Evolutionary conservation across 352 stramenopile genomes (phyloP).

Genomic region (Globisporangium recalcitrans): DNA sequence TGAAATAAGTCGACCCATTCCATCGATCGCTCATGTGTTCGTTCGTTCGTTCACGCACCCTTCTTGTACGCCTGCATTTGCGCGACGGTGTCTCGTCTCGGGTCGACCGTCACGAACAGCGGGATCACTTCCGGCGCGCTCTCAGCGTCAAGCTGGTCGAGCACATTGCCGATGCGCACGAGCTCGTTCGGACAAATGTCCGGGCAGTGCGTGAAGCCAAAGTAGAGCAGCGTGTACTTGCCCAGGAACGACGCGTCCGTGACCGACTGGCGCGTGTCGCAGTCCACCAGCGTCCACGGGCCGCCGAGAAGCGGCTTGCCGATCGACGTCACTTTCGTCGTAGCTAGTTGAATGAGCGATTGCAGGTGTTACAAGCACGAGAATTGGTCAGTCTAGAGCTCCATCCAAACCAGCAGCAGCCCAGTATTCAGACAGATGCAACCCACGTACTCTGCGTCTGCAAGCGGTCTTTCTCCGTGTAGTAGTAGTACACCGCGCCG

Average conservation of each 20-base stretch:
- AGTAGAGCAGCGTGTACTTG: conserved; percentile 98
- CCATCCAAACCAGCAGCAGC: neutral
- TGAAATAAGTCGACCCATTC: neutral
- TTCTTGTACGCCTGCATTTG: conserved; percentile 96
- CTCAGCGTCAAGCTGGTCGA: conserved; percentile 86
- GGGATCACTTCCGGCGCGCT: conserved; percentile 70
- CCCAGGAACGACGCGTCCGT: conserved; percentile 90
- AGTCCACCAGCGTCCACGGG: conserved; percentile 92
- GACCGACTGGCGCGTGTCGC: conserved; percentile 72
- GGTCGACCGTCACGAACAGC: conserved; percentile 98
- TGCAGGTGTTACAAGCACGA: neutral
- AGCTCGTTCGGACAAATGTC: conserved; percentile 99
- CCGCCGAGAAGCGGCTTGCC: conserved; percentile 91
- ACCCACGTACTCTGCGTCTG: conserved; percentile 69
- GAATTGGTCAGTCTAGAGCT: conserved; percentile 1
- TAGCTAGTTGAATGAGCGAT: conserved; percentile 31
- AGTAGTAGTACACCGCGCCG: conserved; percentile 86
- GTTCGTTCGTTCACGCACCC: conserved; percentile 35
- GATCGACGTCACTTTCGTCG: conserved; percentile 83
- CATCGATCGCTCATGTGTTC: neutral
- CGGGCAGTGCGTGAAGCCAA: conserved; percentile 99
- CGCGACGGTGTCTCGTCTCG: conserved; percentile 93
- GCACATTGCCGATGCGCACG: conserved; percentile 95
- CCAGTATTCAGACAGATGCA: neutral
- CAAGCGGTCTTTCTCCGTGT: conserved; percentile 83